Evolutionary conservation across 352 stramenopile species (phyloP), one percentile per base, ranked within the genome.

Genomic region (Phytophthora parvispora): DNA sequence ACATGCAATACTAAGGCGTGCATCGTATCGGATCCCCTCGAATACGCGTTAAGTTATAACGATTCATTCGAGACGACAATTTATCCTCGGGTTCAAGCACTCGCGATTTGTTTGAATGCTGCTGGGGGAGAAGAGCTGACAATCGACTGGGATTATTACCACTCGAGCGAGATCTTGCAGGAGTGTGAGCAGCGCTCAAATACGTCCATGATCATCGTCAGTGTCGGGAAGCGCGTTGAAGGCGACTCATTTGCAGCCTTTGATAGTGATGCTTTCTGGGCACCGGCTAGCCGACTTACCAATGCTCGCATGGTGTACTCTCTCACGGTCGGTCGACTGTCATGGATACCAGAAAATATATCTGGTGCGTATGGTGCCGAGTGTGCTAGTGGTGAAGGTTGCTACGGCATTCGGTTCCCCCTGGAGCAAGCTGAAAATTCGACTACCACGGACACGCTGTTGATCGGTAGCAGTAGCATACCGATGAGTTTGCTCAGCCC

Each of bases 321-420:
- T 18, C 31, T 76, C 18, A 73, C 69, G 9, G 50, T 76, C 3
- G 69, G 69, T 6, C 49, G 67, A n/a, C 57, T 73, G 15, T 65
- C 69, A 9, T 77, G 65, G 59, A 43, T 2, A 45, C n/a, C 45
- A 4, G 55, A 71, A n/a, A 25, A 71, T 36, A 13, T 70, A 20
- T 29, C 49, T 15, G 27, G 42, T 1, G 20, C 43, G 1, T 66
- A 56, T 22, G 36, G 47, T 7, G 55, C 63, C 6, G 47, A 22
- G 4, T 71, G 63, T 7, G 29, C 12, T 13, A 52, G 18, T 43
- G 16, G 27, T 10, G 12, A 34, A 34, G 48, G 34, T 7, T 65
- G 28, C 53, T 18, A 9, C 42, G 61, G 51, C n/a, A 34, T 66
- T 22, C 54, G 55, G n/a, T 66, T 66, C n/a, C 32, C 25, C 16